A percentile compares a stretch with the other conserved stretches of the same genome.
Evolutionary conservation across 768 basidiomycete species (phyloP).

Genomic region (Suillus bovinus): DNA sequence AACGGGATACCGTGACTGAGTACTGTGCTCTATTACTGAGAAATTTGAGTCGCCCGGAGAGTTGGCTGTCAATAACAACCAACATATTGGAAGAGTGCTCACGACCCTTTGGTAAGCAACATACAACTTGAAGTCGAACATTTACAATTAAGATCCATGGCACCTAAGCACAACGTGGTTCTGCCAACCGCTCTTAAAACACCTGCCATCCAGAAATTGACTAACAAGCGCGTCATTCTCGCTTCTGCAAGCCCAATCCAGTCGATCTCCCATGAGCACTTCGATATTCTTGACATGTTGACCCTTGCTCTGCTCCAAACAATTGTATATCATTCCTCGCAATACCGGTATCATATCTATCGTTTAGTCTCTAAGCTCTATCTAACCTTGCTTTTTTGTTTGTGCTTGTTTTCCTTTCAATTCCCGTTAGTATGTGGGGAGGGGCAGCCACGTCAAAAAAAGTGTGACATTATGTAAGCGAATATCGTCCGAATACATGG

Average conservation of each 20-base stretch:
- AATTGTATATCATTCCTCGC: neutral
- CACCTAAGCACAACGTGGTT: conserved; percentile 48
- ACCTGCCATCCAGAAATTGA: conserved; percentile 64
- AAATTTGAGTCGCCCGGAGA: neutral
- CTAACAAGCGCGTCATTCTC: conserved; percentile 76
- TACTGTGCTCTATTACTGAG: neutral
- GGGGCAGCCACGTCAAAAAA: too few relatives aligned
- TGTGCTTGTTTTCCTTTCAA: neutral
- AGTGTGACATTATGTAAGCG: too few relatives aligned
- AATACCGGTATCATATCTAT: neutral
- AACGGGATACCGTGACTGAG: conserved; percentile 13
- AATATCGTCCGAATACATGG: too few relatives aligned
- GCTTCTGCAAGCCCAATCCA: conserved; percentile 76
- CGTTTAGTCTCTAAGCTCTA: too few relatives aligned
- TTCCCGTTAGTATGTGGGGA: neutral
- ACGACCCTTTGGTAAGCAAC: neutral
- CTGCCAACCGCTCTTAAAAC: conserved; percentile 64
- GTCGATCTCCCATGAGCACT: neutral
- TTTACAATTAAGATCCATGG: conserved; percentile 15
- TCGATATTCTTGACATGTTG: neutral
- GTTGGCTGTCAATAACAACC: neutral
- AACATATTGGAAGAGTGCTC: neutral
- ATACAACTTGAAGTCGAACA: neutral
- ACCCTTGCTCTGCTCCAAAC: neutral
- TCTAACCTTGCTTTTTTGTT: neutral